phyloP scores from a whole-genome alignment of 2,329 filamentous ascomycete genomes.

The Sordariomycetes sp. region DNA sequence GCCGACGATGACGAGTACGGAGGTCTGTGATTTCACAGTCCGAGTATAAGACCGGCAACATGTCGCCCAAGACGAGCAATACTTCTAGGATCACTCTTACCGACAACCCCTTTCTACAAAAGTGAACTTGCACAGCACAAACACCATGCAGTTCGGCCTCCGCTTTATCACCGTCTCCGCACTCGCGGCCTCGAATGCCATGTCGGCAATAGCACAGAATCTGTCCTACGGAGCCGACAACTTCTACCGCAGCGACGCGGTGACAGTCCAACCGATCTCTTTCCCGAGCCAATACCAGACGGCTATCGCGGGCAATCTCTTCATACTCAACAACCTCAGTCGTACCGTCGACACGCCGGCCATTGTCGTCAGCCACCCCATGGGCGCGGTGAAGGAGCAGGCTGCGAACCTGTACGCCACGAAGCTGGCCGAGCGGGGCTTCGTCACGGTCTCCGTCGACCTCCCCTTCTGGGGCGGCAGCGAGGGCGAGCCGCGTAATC shows the following conservation, averaged over 20 bases:
- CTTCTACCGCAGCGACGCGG: background rate
- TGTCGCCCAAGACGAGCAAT: background rate
- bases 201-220: background rate
- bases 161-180: background rate
- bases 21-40: background rate
- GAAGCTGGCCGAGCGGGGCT: background rate
- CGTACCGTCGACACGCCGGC: background rate
- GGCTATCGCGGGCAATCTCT: background rate
- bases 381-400: background rate
- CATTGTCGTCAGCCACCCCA: background rate
- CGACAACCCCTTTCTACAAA: background rate
- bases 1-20: background rate
- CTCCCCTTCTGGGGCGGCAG: background rate
- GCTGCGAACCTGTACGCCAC: background rate
- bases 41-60: background rate
- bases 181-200: background rate
- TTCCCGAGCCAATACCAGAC: background rate
- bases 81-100: background rate
- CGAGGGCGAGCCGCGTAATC: background rate
- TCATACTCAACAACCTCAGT: background rate
- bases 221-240: background rate
- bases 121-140: background rate
- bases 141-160: background rate
- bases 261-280: background rate
- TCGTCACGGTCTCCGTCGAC: background rate